Percentiles rank a stretch among this genome's conserved stretches.
phyloP scores from a whole-genome alignment of 345 rosid species.

The Salix koriyanagi region DNA sequence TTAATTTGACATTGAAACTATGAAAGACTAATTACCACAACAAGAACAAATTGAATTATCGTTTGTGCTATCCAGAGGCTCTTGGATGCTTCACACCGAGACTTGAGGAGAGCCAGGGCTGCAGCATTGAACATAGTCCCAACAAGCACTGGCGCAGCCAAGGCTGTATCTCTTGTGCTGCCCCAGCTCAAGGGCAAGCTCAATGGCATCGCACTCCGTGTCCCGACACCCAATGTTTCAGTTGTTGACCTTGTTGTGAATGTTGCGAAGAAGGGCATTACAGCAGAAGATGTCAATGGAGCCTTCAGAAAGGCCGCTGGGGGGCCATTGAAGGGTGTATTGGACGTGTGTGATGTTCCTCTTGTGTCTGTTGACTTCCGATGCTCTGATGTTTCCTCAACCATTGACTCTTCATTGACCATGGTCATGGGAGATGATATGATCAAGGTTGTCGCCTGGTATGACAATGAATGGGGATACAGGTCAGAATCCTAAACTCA shows the following conservation, averaged over 20 bases:
- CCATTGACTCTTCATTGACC: constrained; percentile 87
- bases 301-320: constrained; percentile 87
- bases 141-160: constrained; percentile 98
- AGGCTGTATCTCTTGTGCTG: constrained; percentile 89
- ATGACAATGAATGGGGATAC: constrained; percentile 99
- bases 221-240: constrained; percentile 97
- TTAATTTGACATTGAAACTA: background rate
- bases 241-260: constrained; percentile 91
- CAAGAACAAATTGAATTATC: background rate
- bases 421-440: constrained; percentile 99
- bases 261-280: constrained; percentile 74
- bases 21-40: background rate
- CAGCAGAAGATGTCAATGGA: constrained; percentile 85
- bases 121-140: constrained; percentile 97
- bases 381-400: constrained; percentile 86
- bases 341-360: constrained; percentile 82
- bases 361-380: constrained; percentile 90
- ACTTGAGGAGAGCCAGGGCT: constrained; percentile 96
- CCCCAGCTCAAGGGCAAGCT: constrained; percentile 99
- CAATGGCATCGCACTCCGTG: constrained; percentile 93
- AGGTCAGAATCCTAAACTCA: constrained; percentile 40
- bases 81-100: constrained; percentile 95
- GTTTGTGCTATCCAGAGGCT: constrained; percentile 51
- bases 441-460: constrained; percentile 98
- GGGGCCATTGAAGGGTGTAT: constrained; percentile 78